Evolutionary conservation across 202 grass and related monocot genomes (phyloP), one percentile per base, ranked within the genome.

Genomic region (Carex sylvatica): DNA sequence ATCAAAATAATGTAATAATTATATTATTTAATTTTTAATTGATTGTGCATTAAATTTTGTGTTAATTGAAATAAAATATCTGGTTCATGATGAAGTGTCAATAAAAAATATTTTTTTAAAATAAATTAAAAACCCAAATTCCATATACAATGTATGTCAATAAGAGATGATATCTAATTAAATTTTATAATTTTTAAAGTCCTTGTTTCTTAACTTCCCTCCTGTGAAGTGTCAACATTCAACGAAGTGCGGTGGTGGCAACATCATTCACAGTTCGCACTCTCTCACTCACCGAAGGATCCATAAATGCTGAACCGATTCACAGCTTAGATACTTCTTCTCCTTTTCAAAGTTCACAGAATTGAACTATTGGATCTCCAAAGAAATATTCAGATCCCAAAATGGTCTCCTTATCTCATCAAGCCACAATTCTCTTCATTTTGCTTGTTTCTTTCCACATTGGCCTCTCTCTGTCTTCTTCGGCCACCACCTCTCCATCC

Each of bases 371-470:
- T 75, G 40, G 40, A 51, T 74, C 70, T 74, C 71, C 47, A 55
- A 60, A 80, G 31, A 40, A 19, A 58, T 14, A 80, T 80, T 80
- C 58, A 80, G 54, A 64, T 82, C 62, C 49, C 63, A 70, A 70
- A 35, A 82, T 82, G 80, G 63, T 5, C 11, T 69, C 44, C 68
- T 49, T 81, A 26, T 81, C 55, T 36, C 60, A 19, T 23, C 54
- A 22, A 46, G 12, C 38, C 2, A 42, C 55, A 61, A 40, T 82
- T 52, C 44, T 91, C 24, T 60, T 97, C 51, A 49, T 89, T 46
- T 83, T 87, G 20, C 72, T 96, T 7, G 58, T 99, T 74, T 90
- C 83, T 86, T 87, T 87, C 85, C 91, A 93, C 83, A 84, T 92
- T 82, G 87, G 81, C 49, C 70, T 93, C 69, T 92, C 89, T 33